phyloP scores from a whole-genome alignment of 139 green algal species.

The Asterochloris sp. region DNA sequence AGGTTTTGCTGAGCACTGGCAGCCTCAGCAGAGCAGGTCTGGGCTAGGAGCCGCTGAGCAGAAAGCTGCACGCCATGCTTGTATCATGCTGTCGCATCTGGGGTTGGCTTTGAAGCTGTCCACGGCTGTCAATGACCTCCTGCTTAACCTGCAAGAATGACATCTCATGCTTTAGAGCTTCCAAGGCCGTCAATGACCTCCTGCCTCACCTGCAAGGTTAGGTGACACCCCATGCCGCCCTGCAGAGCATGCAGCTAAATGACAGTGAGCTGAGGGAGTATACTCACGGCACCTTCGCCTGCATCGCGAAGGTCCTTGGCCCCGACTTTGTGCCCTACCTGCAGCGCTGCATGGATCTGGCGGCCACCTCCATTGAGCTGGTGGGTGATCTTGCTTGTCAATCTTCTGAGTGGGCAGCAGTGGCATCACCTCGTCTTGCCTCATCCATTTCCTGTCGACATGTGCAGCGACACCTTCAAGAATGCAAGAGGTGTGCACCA shows the following conservation, averaged over 20 bases:
- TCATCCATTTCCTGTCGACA: neutral
- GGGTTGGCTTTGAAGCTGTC: too few relatives aligned
- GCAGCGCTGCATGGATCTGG: slow-evolving; percentile 38
- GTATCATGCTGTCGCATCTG: too few relatives aligned
- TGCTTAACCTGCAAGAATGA: too few relatives aligned
- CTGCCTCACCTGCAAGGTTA: too few relatives aligned
- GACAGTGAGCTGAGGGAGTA: slow-evolving; percentile 72
- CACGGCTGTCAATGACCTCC: too few relatives aligned
- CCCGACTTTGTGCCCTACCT: slow-evolving; percentile 52
- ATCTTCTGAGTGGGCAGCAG: neutral
- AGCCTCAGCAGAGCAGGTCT: too few relatives aligned
- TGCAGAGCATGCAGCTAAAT: slow-evolving; percentile 21
- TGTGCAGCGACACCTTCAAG: neutral
- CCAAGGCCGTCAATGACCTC: too few relatives aligned
- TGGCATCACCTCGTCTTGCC: neutral
- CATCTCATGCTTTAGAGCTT: too few relatives aligned
- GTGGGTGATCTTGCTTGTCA: neutral
- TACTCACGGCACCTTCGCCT: slow-evolving; percentile 56
- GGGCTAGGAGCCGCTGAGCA: too few relatives aligned
- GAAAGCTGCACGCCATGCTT: too few relatives aligned
- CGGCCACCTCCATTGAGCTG: slow-evolving; percentile 40
- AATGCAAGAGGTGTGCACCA: too few relatives aligned
- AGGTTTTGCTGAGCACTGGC: too few relatives aligned
- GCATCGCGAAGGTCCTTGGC: slow-evolving; percentile 27
- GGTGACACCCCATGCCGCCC: neutral